Conservation (phyloP, 2,329 filamentous ascomycete species). For the Monilinia laxa region DNA sequence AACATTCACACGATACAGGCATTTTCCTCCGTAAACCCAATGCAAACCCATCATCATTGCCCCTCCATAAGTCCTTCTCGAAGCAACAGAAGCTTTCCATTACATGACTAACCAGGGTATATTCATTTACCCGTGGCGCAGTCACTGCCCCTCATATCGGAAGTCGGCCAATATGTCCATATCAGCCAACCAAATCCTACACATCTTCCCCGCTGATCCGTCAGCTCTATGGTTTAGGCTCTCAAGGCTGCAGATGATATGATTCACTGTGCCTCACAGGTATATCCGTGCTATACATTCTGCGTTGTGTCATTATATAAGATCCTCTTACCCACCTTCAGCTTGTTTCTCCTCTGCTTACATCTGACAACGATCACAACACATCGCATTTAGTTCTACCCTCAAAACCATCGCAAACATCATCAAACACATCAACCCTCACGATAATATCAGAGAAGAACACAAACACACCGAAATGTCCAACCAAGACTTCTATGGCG, state of each 20-base stretch:
- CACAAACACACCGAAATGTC: background rate
- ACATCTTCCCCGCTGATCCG: background rate
- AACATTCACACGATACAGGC: no score
- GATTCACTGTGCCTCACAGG: constrained; percentile 15
- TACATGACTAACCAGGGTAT: background rate
- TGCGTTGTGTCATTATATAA: constrained; percentile 3
- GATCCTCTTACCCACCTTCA: background rate
- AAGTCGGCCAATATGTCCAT: background rate
- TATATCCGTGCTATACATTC: background rate
- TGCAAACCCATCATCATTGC: background rate
- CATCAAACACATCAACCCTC: background rate
- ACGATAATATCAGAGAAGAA: background rate
- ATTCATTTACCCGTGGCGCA: constrained; percentile 9
- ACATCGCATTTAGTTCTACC: background rate
- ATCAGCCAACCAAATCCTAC: background rate
- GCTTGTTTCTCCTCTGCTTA: background rate
- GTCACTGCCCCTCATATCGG: constrained; percentile 9
- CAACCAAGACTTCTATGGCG: constrained; percentile 16
- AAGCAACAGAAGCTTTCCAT: constrained; percentile 3
- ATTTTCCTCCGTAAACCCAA: background rate
- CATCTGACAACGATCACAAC: background rate
- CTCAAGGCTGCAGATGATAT: constrained; percentile 1
- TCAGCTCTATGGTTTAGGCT: background rate
- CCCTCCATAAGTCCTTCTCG: constrained; percentile 3
- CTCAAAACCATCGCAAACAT: background rate